Evolutionary conservation across 148 eudicot species (phyloP).

Genomic region (Chenopodium album): DNA sequence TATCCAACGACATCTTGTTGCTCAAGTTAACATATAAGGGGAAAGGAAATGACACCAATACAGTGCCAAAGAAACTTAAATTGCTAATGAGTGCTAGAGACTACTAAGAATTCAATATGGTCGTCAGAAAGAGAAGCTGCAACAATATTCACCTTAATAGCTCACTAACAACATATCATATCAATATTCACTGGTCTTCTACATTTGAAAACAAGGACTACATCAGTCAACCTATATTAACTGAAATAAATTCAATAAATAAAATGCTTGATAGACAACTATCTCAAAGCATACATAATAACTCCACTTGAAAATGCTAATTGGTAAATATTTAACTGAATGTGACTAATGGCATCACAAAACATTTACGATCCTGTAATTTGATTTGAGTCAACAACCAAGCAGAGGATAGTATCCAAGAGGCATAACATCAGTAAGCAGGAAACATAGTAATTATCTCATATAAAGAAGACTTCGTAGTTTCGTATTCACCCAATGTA

Average conservation of each 20-base stretch:
- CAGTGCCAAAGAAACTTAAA: neutral
- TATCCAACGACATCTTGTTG: no score
- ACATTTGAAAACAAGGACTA: neutral
- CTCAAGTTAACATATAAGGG: no score
- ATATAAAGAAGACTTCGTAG: neutral
- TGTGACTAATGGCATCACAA: neutral
- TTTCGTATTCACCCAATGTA: neutral
- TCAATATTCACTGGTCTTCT: neutral
- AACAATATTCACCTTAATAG: no score
- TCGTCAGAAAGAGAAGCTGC: neutral
- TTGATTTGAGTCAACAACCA: neutral
- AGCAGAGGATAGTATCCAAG: neutral
- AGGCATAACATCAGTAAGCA: neutral
- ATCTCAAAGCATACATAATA: no score
- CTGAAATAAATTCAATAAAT: no score
- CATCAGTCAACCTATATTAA: neutral
- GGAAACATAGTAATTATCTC: neutral
- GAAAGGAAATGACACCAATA: neutral
- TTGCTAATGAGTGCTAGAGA: neutral
- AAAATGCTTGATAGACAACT: no score
- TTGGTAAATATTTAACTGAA: neutral
- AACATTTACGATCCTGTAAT: neutral
- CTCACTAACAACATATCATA: neutral
- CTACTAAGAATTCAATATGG: neutral
- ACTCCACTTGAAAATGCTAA: neutral